Conservation (phyloP, 75 land plant genomes). For the Pinus tabuliformis region DNA sequence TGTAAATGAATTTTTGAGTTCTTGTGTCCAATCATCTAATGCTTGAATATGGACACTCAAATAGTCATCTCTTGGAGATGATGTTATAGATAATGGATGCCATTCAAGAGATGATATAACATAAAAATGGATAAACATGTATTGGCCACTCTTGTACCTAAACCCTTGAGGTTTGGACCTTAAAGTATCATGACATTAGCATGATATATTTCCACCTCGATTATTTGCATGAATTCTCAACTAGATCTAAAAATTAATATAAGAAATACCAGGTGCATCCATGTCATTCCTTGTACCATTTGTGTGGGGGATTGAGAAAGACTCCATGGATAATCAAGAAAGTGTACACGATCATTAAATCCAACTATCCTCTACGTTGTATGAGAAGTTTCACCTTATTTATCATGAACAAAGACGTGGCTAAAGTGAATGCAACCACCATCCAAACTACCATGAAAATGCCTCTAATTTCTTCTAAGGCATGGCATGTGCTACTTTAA, state of each 20-base stretch:
- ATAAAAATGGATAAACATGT: slow-evolving; percentile 27
- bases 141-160: slow-evolving; percentile 33
- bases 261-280: slow-evolving; percentile 78
- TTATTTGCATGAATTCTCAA: slow-evolving; percentile 35
- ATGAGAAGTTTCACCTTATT: slow-evolving; percentile 41
- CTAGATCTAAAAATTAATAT: slow-evolving; percentile 54
- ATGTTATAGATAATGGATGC: slow-evolving; percentile 52
- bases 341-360: slow-evolving; percentile 57
- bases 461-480: slow-evolving; percentile 39
- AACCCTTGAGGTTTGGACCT: slow-evolving; percentile 32
- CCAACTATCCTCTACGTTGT: slow-evolving; percentile 41
- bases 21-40: slow-evolving; percentile 44
- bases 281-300: slow-evolving; percentile 52
- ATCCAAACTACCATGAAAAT: slow-evolving; percentile 49
- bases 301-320: slow-evolving; percentile 28
- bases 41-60: slow-evolving; percentile 44
- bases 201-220: slow-evolving; percentile 57
- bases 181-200: slow-evolving; percentile 47
- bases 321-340: slow-evolving; percentile 40
- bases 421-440: slow-evolving; percentile 43
- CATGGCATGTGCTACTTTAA: too few species aligned
- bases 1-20: slow-evolving; percentile 31
- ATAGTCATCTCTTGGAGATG: slow-evolving; percentile 42
- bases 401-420: slow-evolving; percentile 51
- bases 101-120: slow-evolving; percentile 22